Conservation (phyloP, 2,329 filamentous ascomycete species). For the Alternaria ventricosa region DNA sequence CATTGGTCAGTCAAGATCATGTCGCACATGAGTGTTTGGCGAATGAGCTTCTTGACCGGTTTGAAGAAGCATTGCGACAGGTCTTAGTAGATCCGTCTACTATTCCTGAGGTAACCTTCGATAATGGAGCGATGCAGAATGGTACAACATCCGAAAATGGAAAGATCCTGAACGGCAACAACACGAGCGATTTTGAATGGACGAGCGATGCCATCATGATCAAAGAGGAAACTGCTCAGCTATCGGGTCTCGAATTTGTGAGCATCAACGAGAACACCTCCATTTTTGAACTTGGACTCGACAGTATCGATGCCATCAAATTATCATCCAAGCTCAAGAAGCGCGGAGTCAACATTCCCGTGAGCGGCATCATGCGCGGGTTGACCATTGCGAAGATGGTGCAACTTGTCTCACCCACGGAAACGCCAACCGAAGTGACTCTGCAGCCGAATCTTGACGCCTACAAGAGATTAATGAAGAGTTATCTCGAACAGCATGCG, state of each 20-base stretch:
- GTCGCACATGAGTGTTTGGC: constrained; percentile 48
- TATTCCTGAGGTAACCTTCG: constrained; percentile 14
- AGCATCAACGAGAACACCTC: constrained; percentile 66
- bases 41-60: constrained; percentile 51
- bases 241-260: constrained; percentile 62
- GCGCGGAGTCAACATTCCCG: constrained; percentile 64
- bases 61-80: constrained; percentile 49
- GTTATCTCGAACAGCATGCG: constrained; percentile 47
- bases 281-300: constrained; percentile 82
- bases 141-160: not conserved
- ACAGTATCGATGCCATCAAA: constrained; percentile 92
- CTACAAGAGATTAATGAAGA: constrained; percentile 44
- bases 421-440: not conserved
- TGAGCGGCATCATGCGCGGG: constrained; percentile 78
- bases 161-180: not conserved
- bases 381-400: constrained; percentile 72
- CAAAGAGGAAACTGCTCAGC: constrained; percentile 65
- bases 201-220: constrained; percentile 60
- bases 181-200: constrained; percentile 62
- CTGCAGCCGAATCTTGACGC: constrained; percentile 22
- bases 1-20: constrained; percentile 64
- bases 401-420: constrained; percentile 17
- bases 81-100: constrained; percentile 45
- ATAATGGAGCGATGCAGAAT: not conserved
- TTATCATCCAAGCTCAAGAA: constrained; percentile 74